Evolutionary conservation across 1,284 basidiomycete genomes (phyloP).

Genomic region (Boletus smithii): DNA sequence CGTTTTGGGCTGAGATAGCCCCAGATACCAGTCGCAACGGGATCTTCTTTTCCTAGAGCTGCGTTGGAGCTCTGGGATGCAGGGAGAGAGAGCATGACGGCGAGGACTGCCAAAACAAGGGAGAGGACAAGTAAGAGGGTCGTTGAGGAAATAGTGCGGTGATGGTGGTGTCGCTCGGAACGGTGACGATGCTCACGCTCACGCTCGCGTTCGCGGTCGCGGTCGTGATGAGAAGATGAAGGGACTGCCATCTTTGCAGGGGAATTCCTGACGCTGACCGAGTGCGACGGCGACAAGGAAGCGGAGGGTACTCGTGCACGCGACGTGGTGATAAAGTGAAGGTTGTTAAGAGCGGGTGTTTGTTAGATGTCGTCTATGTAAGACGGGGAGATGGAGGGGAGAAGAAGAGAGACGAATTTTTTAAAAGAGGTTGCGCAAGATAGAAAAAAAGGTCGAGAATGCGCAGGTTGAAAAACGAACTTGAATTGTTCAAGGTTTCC

Average conservation of each 20-base stretch:
- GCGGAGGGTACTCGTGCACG: constrained; percentile 50
- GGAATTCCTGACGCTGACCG: constrained; percentile 43
- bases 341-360: constrained; percentile 9
- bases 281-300: constrained; percentile 76
- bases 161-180: constrained; percentile 66
- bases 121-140: constrained; percentile 80
- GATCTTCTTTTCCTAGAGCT: constrained; percentile 36
- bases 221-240: constrained; percentile 73
- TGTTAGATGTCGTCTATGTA: constrained; percentile 14
- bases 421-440: constrained; percentile 9
- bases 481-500: constrained; percentile 30
- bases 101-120: constrained; percentile 75
- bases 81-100: constrained; percentile 81
- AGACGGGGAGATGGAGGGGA: constrained; percentile 20
- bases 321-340: constrained; percentile 62
- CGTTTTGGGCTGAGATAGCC: constrained; percentile 75
- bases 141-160: constrained; percentile 82
- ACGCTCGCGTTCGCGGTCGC: constrained; percentile 57
- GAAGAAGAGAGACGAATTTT: constrained; percentile 7
- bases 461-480: constrained; percentile 34
- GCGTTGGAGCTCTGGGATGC: constrained; percentile 38
- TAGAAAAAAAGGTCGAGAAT: constrained; percentile 15
- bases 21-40: constrained; percentile 54
- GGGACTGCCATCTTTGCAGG: constrained; percentile 78
- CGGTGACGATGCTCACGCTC: constrained; percentile 47